Base-by-base conservation (phyloP, 2,329 filamentous ascomycete species). In the Sporothrix curviconia region DNA sequence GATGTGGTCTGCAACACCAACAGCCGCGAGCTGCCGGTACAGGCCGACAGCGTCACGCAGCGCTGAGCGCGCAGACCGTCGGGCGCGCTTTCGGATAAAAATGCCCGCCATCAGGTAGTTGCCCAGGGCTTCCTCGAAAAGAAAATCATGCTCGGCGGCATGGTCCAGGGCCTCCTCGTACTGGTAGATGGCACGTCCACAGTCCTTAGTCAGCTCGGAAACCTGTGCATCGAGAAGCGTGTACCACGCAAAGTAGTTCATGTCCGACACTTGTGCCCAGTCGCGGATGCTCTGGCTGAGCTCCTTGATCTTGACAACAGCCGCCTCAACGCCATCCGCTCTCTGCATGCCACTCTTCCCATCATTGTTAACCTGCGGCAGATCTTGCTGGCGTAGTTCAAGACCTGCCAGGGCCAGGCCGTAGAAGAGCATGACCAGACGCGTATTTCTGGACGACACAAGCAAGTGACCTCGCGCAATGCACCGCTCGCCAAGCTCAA, bases 101-200 rank as follows among this genome's bases (percentile, higher is more conserved):
- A 84, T 85, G 9, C 86, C 86, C 1, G 84, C 87, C 73, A 91
- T 86, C 30, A 91, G 74, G 66, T 89, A 88, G 65, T 87, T 86
- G 15, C 83, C 82, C 1, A 90, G 75, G 0, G 85, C 88, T 68
- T 91, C 86, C 60, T 92, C 88, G 51, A 90, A 80, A 2, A 79
- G 66, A 61, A 88, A 86, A 43, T 78, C 77, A 63, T 89, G 78
- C 56, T 87, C 77, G 19, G 87, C 78, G 12, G 85, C 82, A 65
- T 91, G 87, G 64, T 92, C 87, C 58, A 91, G 71, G 7, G 85
- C 83, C 60, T 82, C 77, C 67, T 92, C 89, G 65, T 90, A 92
- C 44, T 79, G 73, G 24, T 74, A 74, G 34, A 91, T 76, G 7
- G 86, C 83, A 2, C 70, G 66, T 3, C 81, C 83, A 59, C 83